Evolutionary conservation across 2,329 filamentous ascomycete species (phyloP), one percentile per base, ranked within the genome.

Genomic region (Fusarium fujikuroi): DNA sequence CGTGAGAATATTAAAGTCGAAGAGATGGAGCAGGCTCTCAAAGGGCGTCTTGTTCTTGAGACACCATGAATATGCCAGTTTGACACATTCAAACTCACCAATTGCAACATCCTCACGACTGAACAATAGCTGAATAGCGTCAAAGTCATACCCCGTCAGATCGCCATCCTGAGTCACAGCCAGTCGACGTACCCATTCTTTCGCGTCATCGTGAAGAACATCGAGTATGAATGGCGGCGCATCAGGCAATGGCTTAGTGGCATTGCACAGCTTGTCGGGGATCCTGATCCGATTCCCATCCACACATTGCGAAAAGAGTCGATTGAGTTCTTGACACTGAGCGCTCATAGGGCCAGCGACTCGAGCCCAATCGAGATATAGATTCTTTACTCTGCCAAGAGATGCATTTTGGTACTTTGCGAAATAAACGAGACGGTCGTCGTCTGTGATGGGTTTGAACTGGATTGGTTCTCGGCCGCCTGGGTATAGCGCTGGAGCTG

Each of bases 301-400:
- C 2, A 65, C 63, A 8, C 63, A 65, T 9, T 65, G 59, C 6
- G 63, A 65, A 18, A 65, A 65, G 3, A 65, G 59, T 18, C 59
- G 63, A 30, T 65, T 65, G 1, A 65, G 59, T 3, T 65, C 63
- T 21, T 65, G 63, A 3, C 59, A 65, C 8, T 65, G 47, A 2
- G 63, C 34, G 3, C 63, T 54, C 63, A 65, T 56, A 1, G 63
- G 59, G 2, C 63, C 63, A 2, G 19, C 16, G 0, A 36, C 40
- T 9, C 59, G 40, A 4, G 59, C 63, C 59, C 63, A 65, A 7
- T 63, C 59, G 9, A 65, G 59, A 11, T 65, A 65, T 3, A 63
- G 16, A 10, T 65, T 65, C 47, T 65, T 65, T 7, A 63, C 47
- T 32, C 40, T 40, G 1, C 63, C 47, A 0, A 63, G 40, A 2